Percentiles rank a stretch among this genome's conserved stretches.
Conservation (phyloP, 2,329 filamentous ascomycete genomes). For the Polytolypa hystricis region DNA sequence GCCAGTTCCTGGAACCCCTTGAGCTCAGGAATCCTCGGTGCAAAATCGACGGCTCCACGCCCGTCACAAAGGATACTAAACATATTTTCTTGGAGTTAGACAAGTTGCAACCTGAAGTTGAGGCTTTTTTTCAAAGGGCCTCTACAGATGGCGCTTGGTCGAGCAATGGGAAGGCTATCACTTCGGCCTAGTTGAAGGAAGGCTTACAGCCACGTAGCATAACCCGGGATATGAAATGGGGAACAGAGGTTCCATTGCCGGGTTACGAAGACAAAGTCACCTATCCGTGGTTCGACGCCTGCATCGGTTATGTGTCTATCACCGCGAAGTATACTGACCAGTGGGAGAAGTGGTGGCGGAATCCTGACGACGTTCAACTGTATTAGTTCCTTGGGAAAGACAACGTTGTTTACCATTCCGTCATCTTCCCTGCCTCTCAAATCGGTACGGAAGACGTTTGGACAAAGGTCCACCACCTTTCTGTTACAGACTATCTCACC, state of each 20-base stretch:
- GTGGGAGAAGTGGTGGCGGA: constrained; percentile 45
- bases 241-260: constrained; percentile 38
- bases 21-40: constrained; percentile 38
- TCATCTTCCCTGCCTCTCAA: constrained; percentile 42
- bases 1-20: constrained; percentile 37
- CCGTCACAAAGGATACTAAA: constrained; percentile 38
- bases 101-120: constrained; percentile 37
- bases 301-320: constrained; percentile 44
- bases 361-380: constrained; percentile 41
- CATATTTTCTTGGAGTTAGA: constrained; percentile 41
- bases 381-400: constrained; percentile 48
- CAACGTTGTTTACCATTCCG: constrained; percentile 44
- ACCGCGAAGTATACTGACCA: constrained; percentile 42
- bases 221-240: constrained; percentile 43
- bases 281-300: constrained; percentile 46
- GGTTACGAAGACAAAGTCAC: constrained; percentile 45
- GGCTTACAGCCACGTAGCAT: constrained; percentile 42
- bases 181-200: constrained; percentile 38
- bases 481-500: constrained; percentile 38
- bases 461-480: constrained; percentile 43
- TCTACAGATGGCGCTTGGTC: constrained; percentile 39
- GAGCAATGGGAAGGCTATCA: constrained; percentile 41
- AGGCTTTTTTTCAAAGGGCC: constrained; percentile 37
- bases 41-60: constrained; percentile 42
- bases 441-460: constrained; percentile 43